Evolutionary conservation across 805 yeast species (phyloP).

Genomic region (Myxozyma melibiosi): DNA sequence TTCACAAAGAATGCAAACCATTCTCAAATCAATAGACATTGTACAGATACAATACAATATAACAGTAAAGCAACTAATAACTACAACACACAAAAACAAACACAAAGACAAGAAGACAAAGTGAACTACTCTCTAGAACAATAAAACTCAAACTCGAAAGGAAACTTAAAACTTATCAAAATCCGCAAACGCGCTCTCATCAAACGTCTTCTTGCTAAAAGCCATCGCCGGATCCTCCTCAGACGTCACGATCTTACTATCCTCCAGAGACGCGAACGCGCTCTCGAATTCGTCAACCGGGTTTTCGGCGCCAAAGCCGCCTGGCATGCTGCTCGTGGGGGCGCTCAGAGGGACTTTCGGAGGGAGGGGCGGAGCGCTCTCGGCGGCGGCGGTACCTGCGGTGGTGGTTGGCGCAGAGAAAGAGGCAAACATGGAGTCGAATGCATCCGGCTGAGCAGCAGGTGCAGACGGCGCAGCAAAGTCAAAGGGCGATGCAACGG

Average conservation of each 20-base stretch:
- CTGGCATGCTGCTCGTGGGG: neutral
- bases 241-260: constrained; percentile 40
- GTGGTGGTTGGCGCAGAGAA: constrained; percentile 36
- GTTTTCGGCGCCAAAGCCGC: neutral
- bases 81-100: no score
- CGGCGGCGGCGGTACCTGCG: constrained; percentile 19
- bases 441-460: constrained; percentile 9
- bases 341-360: constrained; percentile 23
- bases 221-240: neutral
- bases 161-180: constrained; percentile 44
- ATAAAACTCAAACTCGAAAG: no score
- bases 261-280: constrained; percentile 42
- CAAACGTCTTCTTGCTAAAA: neutral
- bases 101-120: no score
- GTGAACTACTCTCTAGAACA: no score
- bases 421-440: constrained; percentile 50
- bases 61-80: no score
- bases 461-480: constrained; percentile 51
- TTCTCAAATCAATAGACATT: no score
- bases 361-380: constrained; percentile 31
- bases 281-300: constrained; percentile 37
- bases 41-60: no score
- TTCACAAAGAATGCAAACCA: no score
- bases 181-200: constrained; percentile 23
- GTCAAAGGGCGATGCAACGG: constrained; percentile 60